Conservation (phyloP, 2,329 filamentous ascomycete species). For the Exophiala oligosperma region DNA sequence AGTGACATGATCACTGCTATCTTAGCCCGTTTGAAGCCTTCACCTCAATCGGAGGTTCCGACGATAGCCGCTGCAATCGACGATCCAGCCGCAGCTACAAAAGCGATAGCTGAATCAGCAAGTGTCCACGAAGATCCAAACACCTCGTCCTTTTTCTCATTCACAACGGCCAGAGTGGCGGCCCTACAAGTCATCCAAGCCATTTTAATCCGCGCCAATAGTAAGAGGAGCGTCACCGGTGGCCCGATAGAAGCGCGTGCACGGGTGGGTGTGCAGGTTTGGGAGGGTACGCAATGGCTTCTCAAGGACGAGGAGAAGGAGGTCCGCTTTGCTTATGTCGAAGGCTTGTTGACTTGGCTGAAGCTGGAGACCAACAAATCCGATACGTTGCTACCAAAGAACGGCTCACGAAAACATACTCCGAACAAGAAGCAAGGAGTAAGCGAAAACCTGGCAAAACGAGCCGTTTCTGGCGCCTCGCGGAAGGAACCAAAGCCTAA, state of each 20-base stretch:
- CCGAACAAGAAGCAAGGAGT: constrained; percentile 43
- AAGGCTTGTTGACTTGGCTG: constrained; percentile 82
- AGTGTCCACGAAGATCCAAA: constrained; percentile 54
- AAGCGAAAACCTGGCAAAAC: constrained; percentile 49
- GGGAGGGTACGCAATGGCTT: constrained; percentile 97
- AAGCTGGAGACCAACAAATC: constrained; percentile 70
- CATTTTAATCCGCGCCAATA: constrained; percentile 79
- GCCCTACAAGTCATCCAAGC: constrained; percentile 79
- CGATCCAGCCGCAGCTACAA: constrained; percentile 51
- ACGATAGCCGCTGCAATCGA: constrained; percentile 50
- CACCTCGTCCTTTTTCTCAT: constrained; percentile 62
- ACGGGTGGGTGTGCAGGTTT: constrained; percentile 75
- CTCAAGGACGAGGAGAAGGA: constrained; percentile 74
- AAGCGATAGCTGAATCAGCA: constrained; percentile 48
- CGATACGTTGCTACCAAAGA: constrained; percentile 65
- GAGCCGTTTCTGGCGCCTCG: constrained; percentile 69
- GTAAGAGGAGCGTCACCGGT: constrained; percentile 58
- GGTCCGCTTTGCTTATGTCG: constrained; percentile 81
- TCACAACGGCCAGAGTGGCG: constrained; percentile 59
- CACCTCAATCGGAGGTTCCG: constrained; percentile 44
- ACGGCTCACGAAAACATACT: constrained; percentile 49
- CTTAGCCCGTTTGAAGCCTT: constrained; percentile 73
- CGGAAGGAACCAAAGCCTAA: constrained; percentile 58
- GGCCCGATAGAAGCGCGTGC: constrained; percentile 69
- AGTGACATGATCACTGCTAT: constrained; percentile 89